phyloP scores from a whole-genome alignment of 23 red algal species.

The Gracilaria gracilis region DNA sequence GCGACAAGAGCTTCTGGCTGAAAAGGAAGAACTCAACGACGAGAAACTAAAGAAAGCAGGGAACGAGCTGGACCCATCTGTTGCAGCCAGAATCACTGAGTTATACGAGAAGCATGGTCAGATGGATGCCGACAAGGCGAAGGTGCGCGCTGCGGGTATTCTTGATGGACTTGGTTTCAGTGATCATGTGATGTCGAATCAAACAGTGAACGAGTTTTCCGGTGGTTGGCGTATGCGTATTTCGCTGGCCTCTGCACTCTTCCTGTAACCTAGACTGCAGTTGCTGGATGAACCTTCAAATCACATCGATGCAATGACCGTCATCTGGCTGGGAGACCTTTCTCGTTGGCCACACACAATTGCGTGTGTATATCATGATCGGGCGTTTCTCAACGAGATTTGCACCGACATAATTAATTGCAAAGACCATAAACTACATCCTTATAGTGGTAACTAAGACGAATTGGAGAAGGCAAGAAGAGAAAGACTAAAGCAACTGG shows the following conservation, averaged over 20 bases:
- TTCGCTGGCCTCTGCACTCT: slow-evolving; percentile 84
- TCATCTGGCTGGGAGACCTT: slow-evolving; percentile 89
- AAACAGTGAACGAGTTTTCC: slow-evolving; percentile 79
- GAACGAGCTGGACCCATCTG: slow-evolving; percentile 43
- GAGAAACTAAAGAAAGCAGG: slow-evolving; percentile 53
- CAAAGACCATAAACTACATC: slow-evolving; percentile 85
- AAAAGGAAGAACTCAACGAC: slow-evolving; percentile 75
- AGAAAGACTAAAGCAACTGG: slow-evolving; percentile 81
- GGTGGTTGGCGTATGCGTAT: slow-evolving; percentile 98
- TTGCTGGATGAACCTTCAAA: slow-evolving; percentile 94
- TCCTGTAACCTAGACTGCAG: slow-evolving; percentile 85
- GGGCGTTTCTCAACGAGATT: slow-evolving; percentile 90
- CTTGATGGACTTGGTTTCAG: slow-evolving; percentile 92
- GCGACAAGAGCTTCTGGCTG: slow-evolving; percentile 68
- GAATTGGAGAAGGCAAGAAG: slow-evolving; percentile 84
- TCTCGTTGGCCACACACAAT: slow-evolving; percentile 83
- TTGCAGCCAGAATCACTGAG: slow-evolving; percentile 64
- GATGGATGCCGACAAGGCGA: slow-evolving; percentile 87
- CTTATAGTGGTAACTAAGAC: slow-evolving; percentile 96
- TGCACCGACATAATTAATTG: slow-evolving; percentile 90
- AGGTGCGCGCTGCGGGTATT: slow-evolving; percentile 81
- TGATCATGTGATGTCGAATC: slow-evolving; percentile 64
- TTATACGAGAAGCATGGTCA: slow-evolving; percentile 80
- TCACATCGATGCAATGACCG: slow-evolving; percentile 87
- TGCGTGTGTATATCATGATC: slow-evolving; percentile 92